Evolutionary conservation across 2,329 filamentous ascomycete genomes (phyloP).

Genomic region (Fusarium hostae): DNA sequence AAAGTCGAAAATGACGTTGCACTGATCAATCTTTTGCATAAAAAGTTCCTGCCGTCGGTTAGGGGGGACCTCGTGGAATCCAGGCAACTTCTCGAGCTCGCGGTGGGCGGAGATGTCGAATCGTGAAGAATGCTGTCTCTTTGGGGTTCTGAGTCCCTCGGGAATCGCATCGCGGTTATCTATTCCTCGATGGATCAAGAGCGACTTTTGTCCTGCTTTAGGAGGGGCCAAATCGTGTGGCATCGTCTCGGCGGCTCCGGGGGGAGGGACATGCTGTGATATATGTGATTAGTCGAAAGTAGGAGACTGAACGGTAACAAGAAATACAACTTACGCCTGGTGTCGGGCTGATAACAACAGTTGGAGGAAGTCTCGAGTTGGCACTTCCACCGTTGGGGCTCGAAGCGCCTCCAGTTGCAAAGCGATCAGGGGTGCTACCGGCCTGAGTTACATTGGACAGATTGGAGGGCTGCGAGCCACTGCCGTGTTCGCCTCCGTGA

Average conservation of each 20-base stretch:
- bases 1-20: slow-evolving; percentile 99
- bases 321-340: slow-evolving; percentile 75
- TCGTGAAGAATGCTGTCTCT: slow-evolving; percentile 95
- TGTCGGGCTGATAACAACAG: slow-evolving; percentile 94
- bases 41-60: slow-evolving; percentile 96
- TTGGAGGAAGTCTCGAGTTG: slow-evolving; percentile 72
- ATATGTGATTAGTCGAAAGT: slow-evolving; percentile 19
- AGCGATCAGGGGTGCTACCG: slow-evolving; percentile 55
- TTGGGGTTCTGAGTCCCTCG: slow-evolving; percentile 93
- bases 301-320: slow-evolving; percentile 3
- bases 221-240: slow-evolving; percentile 95
- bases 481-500: slow-evolving; percentile 56
- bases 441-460: slow-evolving; percentile 52
- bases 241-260: slow-evolving; percentile 96
- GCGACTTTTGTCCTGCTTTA: slow-evolving; percentile 88
- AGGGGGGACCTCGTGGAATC: slow-evolving; percentile 96
- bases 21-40: slow-evolving; percentile 99
- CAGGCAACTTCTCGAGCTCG: slow-evolving; percentile 95
- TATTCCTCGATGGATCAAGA: slow-evolving; percentile 83
- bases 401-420: slow-evolving; percentile 50
- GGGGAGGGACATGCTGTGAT: slow-evolving; percentile 82
- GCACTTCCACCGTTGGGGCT: slow-evolving; percentile 52
- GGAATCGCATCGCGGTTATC: slow-evolving; percentile 93
- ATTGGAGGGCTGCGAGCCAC: slow-evolving; percentile 54
- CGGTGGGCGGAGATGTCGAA: slow-evolving; percentile 98